Conservation (phyloP, 805 yeast species). For the Pichia deserticola region DNA sequence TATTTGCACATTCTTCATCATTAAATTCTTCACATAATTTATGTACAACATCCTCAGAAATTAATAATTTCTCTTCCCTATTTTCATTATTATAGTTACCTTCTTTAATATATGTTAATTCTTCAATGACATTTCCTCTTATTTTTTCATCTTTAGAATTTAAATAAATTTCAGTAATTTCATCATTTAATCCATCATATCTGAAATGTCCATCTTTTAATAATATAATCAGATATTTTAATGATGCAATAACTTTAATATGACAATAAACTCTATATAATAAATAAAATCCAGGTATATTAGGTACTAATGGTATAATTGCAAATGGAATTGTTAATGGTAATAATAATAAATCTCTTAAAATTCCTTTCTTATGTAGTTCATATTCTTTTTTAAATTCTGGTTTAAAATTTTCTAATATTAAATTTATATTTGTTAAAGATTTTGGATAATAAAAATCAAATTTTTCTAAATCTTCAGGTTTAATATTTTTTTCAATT, state of each 20-base stretch:
- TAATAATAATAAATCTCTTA: constrained; percentile 47
- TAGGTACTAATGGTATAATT: constrained; percentile 78
- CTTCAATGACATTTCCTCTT: constrained; percentile 15
- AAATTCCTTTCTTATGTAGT: constrained; percentile 50
- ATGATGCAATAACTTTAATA: constrained; percentile 69
- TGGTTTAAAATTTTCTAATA: constrained; percentile 32
- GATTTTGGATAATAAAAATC: constrained; percentile 46
- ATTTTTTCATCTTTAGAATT: constrained; percentile 17
- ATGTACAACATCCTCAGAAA: constrained; percentile 41
- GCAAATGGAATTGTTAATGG: constrained; percentile 81
- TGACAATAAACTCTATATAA: constrained; percentile 80
- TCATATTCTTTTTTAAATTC: constrained; percentile 39
- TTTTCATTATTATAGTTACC: constrained; percentile 8
- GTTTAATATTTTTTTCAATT: constrained; percentile 8
- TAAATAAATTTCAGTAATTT: constrained; percentile 26
- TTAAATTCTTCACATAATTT: constrained; percentile 38
- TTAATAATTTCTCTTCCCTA: constrained; percentile 30
- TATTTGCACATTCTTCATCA: constrained; percentile 36
- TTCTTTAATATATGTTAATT: constrained; percentile 6
- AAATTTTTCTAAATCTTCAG: constrained; percentile 29
- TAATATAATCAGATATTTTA: constrained; percentile 55
- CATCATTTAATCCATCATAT: constrained; percentile 23
- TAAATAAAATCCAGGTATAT: constrained; percentile 84
- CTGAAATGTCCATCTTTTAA: constrained; percentile 33
- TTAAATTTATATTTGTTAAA: constrained; percentile 24